phyloP scores from a whole-genome alignment of 2,329 filamentous ascomycete genomes.

The Endothia cerciana region DNA sequence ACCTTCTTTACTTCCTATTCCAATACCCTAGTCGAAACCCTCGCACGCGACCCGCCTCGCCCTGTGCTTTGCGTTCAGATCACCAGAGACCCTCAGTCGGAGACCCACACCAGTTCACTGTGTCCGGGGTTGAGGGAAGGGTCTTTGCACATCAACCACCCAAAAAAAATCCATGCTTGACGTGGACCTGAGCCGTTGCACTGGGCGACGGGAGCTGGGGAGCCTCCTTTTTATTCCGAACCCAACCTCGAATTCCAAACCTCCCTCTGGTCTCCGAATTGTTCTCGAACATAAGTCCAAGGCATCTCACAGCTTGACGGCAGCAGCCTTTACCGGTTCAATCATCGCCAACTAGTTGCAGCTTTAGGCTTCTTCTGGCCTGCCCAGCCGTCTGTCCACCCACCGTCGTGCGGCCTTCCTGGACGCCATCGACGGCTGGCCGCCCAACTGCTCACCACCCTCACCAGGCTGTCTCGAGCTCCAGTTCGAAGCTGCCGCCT shows the following conservation, averaged over 20 bases:
- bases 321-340: constrained; percentile 22
- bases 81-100: constrained; percentile 6
- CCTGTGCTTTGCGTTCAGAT: constrained; percentile 8
- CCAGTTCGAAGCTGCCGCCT: constrained; percentile 6
- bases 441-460: constrained; percentile 23
- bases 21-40: constrained; percentile 22
- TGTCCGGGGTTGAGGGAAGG: constrained; percentile 28
- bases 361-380: constrained; percentile 40
- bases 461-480: constrained; percentile 16
- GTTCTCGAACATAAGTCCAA: constrained; percentile 16
- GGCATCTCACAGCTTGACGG: constrained; percentile 19
- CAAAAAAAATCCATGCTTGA: constrained; percentile 28
- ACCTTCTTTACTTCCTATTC: constrained; percentile 3
- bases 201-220: constrained; percentile 26
- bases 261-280: constrained; percentile 1
- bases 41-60: constrained; percentile 2
- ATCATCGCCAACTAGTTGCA: constrained; percentile 35
- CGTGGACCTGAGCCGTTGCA: constrained; percentile 30
- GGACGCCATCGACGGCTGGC: constrained; percentile 35
- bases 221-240: constrained; percentile 19
- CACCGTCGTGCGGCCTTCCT: constrained; percentile 30
- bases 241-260: constrained; percentile 13
- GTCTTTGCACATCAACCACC: constrained; percentile 29
- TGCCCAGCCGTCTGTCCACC: constrained; percentile 26
- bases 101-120: constrained; percentile 27